A percentile compares a stretch with the other conserved stretches of the same genome.
Evolutionary conservation across 179 eudicot species (phyloP).

Genomic region (Silene noctiflora): DNA sequence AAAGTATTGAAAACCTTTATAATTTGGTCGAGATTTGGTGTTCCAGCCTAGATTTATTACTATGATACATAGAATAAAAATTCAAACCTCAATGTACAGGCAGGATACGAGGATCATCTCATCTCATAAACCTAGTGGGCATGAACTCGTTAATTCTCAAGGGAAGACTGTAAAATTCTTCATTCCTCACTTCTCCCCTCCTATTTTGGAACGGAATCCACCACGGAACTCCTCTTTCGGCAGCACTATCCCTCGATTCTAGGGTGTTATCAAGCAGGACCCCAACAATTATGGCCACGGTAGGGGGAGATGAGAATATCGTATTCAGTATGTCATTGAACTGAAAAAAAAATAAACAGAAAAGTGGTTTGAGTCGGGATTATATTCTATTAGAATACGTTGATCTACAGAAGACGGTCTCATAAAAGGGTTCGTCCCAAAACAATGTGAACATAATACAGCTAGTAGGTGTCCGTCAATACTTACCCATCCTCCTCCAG

Average conservation of each 20-base stretch:
- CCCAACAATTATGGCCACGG: slow-evolving; percentile 77
- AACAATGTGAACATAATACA: too few species aligned
- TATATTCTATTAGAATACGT: neutral
- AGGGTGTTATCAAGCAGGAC: slow-evolving; percentile 65
- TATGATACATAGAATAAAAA: slow-evolving; percentile 5
- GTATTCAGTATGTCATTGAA: slow-evolving; percentile 84
- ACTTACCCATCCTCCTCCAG: slow-evolving; percentile 88
- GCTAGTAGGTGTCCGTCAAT: too few species aligned
- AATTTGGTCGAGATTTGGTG: neutral
- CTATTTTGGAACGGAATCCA: slow-evolving; percentile 70
- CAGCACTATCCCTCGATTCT: slow-evolving; percentile 40
- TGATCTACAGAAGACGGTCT: neutral
- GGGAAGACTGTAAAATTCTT: slow-evolving; percentile 86
- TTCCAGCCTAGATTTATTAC: neutral
- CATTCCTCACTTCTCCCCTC: slow-evolving; percentile 75
- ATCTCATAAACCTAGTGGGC: slow-evolving; percentile 60
- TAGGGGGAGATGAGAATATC: slow-evolving; percentile 77
- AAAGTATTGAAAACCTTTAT: too few species aligned
- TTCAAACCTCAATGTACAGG: slow-evolving; percentile 36
- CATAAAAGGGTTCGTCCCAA: neutral
- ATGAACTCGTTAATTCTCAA: slow-evolving; percentile 63
- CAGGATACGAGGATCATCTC: neutral
- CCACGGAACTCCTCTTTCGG: slow-evolving; percentile 89
- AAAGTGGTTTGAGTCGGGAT: neutral
- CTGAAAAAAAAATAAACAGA: slow-evolving; percentile 41